A percentile compares a stretch with the other conserved stretches of the same genome.
These are phyloP conservation scores for Aspergillus sparsus DNA, from an alignment of 495 filamentous ascomycete species.

Conservation along the genomic window DNA sequence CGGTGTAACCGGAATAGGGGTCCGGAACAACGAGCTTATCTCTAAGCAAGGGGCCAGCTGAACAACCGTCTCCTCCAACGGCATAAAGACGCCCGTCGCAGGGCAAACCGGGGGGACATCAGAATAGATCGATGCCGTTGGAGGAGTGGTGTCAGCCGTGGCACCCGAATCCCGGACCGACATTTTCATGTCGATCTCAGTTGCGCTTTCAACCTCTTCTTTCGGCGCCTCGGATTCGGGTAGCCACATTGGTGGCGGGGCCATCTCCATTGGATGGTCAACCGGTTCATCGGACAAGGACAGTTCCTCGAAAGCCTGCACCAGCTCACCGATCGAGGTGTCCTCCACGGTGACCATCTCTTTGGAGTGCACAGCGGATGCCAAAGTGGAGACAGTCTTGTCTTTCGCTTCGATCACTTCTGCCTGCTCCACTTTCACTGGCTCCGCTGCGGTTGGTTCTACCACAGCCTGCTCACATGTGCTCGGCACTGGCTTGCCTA, in stretches of 20 bases:
- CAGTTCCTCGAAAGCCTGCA: slow-evolving; percentile 10
- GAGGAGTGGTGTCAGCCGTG: slow-evolving; percentile 8
- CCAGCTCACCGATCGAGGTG: slow-evolving; percentile 13
- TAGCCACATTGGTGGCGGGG: slow-evolving; percentile 14
- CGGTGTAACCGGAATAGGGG: slow-evolving; percentile 4
- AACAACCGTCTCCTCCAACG: slow-evolving; percentile 5
- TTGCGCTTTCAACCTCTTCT: background rate
- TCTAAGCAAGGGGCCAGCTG: slow-evolving; percentile 8
- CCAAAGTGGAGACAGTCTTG: slow-evolving; percentile 9
- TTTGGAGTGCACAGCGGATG: slow-evolving; percentile 18
- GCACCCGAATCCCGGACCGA: slow-evolving; percentile 9
- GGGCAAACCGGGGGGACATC: slow-evolving; percentile 7
- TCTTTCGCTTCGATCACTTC: slow-evolving; percentile 2
- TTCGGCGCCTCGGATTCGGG: slow-evolving; percentile 14
- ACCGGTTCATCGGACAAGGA: slow-evolving; percentile 16
- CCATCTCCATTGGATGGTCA: slow-evolving; percentile 15
- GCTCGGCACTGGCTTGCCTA: slow-evolving; percentile 1
- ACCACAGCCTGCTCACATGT: slow-evolving; percentile 18
- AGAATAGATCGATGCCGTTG: slow-evolving; percentile 6
- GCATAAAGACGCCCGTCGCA: background rate
- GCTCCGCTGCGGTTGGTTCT: slow-evolving; percentile 20
- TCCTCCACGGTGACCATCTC: slow-evolving; percentile 17
- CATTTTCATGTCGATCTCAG: background rate
- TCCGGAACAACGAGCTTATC: slow-evolving; percentile 1
- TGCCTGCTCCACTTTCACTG: slow-evolving; percentile 10